Percentiles rank a stretch among this genome's conserved stretches.
These are phyloP conservation scores for Vitis labrusca DNA, from an alignment of 164 flowering plant genomes.

Conservation along the genomic window DNA sequence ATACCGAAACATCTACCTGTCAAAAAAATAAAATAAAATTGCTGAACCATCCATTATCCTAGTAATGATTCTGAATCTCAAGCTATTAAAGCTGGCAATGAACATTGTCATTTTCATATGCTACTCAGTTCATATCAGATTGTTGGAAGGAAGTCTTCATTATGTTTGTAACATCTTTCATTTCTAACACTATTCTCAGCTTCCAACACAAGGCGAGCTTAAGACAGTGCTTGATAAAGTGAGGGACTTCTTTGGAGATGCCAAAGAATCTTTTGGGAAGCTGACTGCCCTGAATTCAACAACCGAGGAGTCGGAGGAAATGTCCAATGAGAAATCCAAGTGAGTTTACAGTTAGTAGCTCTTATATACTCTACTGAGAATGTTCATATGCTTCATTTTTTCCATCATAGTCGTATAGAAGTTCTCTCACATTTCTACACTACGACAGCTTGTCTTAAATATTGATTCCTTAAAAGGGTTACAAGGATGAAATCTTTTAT, in stretches of 20 bases:
- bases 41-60: not conserved
- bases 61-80: not conserved
- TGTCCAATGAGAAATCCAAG: conserved; percentile 49
- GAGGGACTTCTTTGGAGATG: conserved; percentile 86
- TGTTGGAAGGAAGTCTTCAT: not conserved
- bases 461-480: not conserved
- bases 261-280: conserved; percentile 94
- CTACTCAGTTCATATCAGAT: not conserved
- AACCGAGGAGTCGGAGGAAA: conserved; percentile 43
- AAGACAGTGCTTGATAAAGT: conserved; percentile 90
- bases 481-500: not conserved
- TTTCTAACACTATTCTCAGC: conserved; percentile 46
- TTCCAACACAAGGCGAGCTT: conserved; percentile 71
- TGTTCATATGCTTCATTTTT: not conserved
- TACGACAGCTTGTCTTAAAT: not conserved
- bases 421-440: not conserved
- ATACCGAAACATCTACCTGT: no score
- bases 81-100: not conserved
- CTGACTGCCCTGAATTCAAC: conserved; percentile 50
- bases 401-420: not conserved
- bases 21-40: no score
- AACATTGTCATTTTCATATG: not conserved
- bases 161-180: not conserved
- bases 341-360: conserved; percentile 32
- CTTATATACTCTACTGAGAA: not conserved